Evolutionary conservation across 805 yeast species (phyloP), one percentile per base, ranked within the genome.

Genomic region (Saturnispora kantuleensis): DNA sequence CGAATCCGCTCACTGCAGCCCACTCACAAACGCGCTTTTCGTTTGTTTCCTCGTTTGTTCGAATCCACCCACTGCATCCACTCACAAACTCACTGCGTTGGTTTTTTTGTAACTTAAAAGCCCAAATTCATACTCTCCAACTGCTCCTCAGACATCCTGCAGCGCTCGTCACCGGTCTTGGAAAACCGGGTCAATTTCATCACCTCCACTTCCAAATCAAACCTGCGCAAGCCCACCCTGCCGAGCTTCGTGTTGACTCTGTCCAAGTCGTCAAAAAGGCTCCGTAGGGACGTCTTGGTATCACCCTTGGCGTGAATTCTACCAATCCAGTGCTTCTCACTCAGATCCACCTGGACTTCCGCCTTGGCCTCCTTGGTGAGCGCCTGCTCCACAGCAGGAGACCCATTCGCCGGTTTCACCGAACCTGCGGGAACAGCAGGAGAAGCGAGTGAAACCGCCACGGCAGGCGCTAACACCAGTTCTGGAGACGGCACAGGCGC

Each of bases 51-150:
- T 17, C 5, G 18, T 17, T 17, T 17, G 18, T 17, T 17, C 5
- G 18, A 17, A 17, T 17, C 18, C 18, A 5, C 18, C 5, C 18
- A 17, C 18, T 17, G 5, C 18, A 17, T 5, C 18, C 18, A 17
- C 18, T 17, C 18, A 17, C 18, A 5, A 17, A 3, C 18, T 17
- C 18, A 17, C 18, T 4, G 3, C 18, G 18, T 17, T 17, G 5
- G 18, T 17, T 17, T n/a, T n/a, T n/a, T n/a, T n/a, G n/a, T n/a
- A n/a, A n/a, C n/a, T 17, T 38, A 15, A 32, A 45, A 37, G 35
- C 33, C 34, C 47, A 67, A 67, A 18, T 72, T 60, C 58, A 74
- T 64, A 47, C 73, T 73, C 49, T 73, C 79, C 36, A 75, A 59
- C 51, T 72, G 73, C 48, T 75, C 79, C 37, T 60, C 70, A 30